Percentiles rank a stretch among this genome's conserved stretches.
Evolutionary conservation across 257 asterid genomes (phyloP).

Genomic region (Petunia secreta): DNA sequence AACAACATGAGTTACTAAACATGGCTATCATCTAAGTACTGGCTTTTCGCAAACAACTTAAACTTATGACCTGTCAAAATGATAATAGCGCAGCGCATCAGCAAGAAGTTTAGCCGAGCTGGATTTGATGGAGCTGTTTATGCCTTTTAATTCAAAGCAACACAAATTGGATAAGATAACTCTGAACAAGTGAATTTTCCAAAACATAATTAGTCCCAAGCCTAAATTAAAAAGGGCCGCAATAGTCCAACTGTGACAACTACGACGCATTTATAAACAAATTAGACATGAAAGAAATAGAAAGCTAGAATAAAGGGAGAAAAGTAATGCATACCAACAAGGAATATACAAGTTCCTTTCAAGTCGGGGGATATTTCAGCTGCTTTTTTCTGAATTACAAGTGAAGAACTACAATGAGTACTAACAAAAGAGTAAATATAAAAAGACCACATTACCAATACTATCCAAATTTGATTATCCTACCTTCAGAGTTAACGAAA

Average conservation of each 20-base stretch:
- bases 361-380: constrained; percentile 64
- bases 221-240: neutral
- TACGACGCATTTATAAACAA: neutral
- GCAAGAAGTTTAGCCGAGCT: constrained; percentile 75
- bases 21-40: neutral
- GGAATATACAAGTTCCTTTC: constrained; percentile 84
- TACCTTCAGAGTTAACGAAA: constrained; percentile 62
- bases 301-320: neutral
- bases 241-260: neutral
- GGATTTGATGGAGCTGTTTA: constrained; percentile 71
- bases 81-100: constrained; percentile 75
- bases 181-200: neutral
- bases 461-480: constrained; percentile 22
- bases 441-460: neutral
- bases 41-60: neutral
- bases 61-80: constrained; percentile 70
- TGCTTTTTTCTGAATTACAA: constrained; percentile 68
- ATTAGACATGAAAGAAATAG: neutral
- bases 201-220: neutral
- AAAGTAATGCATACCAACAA: constrained; percentile 66
- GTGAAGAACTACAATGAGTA: constrained; percentile 41
- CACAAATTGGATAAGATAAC: neutral
- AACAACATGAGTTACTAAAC: neutral
- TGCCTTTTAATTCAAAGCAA: constrained; percentile 47
- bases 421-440: neutral